Conservation (phyloP, 768 basidiomycete genomes). For the Leccinum boreale region DNA sequence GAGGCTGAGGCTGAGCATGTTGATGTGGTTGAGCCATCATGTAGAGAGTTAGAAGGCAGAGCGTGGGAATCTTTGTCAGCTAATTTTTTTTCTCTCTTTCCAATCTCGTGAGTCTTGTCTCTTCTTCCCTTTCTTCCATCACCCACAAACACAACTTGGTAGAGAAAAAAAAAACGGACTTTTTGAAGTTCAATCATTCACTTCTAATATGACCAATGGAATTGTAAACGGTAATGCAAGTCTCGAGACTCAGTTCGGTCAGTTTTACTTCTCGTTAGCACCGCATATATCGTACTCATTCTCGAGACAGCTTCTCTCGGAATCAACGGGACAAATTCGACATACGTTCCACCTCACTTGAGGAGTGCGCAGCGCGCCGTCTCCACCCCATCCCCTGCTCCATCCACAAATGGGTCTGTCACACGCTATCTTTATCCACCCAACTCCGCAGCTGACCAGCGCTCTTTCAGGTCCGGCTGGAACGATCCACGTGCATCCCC, state of each 20-base stretch:
- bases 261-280: slow-evolving; percentile 22
- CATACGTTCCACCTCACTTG: slow-evolving; percentile 88
- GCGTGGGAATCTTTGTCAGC: slow-evolving; percentile 29
- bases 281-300: not conserved
- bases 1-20: slow-evolving; percentile 35
- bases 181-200: slow-evolving; percentile 29
- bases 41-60: not conserved
- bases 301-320: slow-evolving; percentile 61
- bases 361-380: slow-evolving; percentile 85
- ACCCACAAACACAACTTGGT: slow-evolving; percentile 26
- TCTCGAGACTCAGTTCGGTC: slow-evolving; percentile 75
- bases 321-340: slow-evolving; percentile 64
- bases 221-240: slow-evolving; percentile 74
- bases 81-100: slow-evolving; percentile 24
- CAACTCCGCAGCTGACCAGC: slow-evolving; percentile 16
- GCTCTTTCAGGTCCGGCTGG: slow-evolving; percentile 59
- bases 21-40: slow-evolving; percentile 63
- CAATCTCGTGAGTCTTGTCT: slow-evolving; percentile 11
- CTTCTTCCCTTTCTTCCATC: slow-evolving; percentile 27
- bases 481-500: slow-evolving; percentile 71
- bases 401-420: slow-evolving; percentile 52
- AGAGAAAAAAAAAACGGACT: slow-evolving; percentile 25
- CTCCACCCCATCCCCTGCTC: slow-evolving; percentile 41
- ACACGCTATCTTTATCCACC: slow-evolving; percentile 11
- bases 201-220: slow-evolving; percentile 85